Percentiles rank a stretch among this genome's conserved stretches.
Evolutionary conservation across 495 filamentous ascomycete genomes (phyloP).

Genomic region (Hyaloscypha finlandica): DNA sequence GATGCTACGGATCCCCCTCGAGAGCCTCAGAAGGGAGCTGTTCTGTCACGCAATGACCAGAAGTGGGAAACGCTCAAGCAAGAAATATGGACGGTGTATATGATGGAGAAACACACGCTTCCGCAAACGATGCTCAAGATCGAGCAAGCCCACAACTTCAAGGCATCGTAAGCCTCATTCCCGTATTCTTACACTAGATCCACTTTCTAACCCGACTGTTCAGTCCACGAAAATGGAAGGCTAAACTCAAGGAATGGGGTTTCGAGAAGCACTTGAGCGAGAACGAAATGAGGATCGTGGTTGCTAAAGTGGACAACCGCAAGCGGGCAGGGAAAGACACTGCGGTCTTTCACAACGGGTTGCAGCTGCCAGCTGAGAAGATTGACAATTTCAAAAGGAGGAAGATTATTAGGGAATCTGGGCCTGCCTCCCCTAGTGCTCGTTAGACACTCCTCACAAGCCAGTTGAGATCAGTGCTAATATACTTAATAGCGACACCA

Average conservation of each 20-base stretch:
- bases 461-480: background rate
- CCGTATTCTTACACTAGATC: background rate
- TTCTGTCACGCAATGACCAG: slow-evolving; percentile 16
- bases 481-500: background rate
- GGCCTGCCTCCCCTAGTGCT: background rate
- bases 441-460: background rate
- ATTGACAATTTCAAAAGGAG: slow-evolving; percentile 16
- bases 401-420: background rate
- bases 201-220: background rate
- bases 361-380: background rate
- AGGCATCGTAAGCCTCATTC: slow-evolving; percentile 2
- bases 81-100: slow-evolving; percentile 10
- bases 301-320: slow-evolving; percentile 8
- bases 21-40: background rate
- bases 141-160: background rate
- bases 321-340: slow-evolving; percentile 4
- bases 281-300: slow-evolving; percentile 12
- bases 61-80: slow-evolving; percentile 12
- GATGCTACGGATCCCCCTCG: background rate
- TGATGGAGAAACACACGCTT: slow-evolving; percentile 11
- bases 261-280: slow-evolving; percentile 10
- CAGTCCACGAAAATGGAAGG: slow-evolving; percentile 17
- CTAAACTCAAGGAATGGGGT: slow-evolving; percentile 18
- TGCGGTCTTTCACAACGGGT: slow-evolving; percentile 2
- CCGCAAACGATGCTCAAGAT: background rate